phyloP scores from a whole-genome alignment of 192 early-diverging fungal species.

The Geranomyces variabilis region DNA sequence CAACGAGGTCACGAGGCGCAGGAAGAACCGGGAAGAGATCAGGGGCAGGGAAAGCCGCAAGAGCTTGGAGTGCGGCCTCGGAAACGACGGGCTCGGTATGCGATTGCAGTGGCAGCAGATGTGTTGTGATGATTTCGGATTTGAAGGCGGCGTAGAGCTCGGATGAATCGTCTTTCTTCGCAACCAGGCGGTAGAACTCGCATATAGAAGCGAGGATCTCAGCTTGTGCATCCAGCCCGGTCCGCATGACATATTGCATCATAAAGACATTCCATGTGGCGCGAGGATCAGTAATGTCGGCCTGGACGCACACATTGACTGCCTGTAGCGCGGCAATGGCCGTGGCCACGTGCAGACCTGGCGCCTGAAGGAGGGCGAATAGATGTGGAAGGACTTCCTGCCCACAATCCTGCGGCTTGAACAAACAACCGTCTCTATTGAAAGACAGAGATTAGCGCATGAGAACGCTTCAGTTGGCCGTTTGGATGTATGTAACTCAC shows the following conservation, averaged over 20 bases:
- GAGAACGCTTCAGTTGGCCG: background rate
- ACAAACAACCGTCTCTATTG: conserved; percentile 3
- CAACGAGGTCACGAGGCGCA: conserved; percentile 22
- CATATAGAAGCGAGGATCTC: conserved; percentile 16
- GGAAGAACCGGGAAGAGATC: conserved; percentile 27
- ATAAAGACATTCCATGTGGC: conserved; percentile 40
- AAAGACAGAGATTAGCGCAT: conserved; percentile 7
- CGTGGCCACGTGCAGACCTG: conserved; percentile 14
- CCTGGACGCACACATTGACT: conserved; percentile 24
- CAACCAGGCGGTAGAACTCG: conserved; percentile 29
- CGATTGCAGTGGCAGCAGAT: conserved; percentile 16
- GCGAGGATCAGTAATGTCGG: conserved; percentile 31
- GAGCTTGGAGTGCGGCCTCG: conserved; percentile 15
- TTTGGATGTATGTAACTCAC: background rate
- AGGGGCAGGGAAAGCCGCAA: conserved; percentile 22
- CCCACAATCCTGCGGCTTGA: conserved; percentile 19
- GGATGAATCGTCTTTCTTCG: conserved; percentile 24
- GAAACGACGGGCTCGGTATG: conserved; percentile 6
- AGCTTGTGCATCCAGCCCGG: background rate
- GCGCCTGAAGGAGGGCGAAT: conserved; percentile 11
- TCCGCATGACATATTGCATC: conserved; percentile 5
- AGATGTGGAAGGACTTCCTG: conserved; percentile 29
- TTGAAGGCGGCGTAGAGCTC: conserved; percentile 30
- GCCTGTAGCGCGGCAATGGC: conserved; percentile 18
- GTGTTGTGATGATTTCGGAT: conserved; percentile 16